Evolutionary conservation across 2,329 filamentous ascomycete species (phyloP).

Genomic region (Lasiodiplodia hormozganensis): DNA sequence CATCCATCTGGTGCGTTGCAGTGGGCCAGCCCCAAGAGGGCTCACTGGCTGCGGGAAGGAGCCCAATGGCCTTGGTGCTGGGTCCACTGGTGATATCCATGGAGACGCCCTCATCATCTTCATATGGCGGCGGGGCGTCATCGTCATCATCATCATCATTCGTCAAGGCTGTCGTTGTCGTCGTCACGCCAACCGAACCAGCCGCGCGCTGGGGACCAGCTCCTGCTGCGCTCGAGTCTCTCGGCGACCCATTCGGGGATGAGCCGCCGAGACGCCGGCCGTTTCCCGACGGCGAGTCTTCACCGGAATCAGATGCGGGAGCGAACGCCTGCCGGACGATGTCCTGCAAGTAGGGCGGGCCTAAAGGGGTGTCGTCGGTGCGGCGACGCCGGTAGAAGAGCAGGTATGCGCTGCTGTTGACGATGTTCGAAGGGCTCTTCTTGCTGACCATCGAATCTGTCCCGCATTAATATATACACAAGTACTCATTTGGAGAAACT

Average conservation of each 20-base stretch:
- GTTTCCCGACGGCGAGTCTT: slow-evolving; percentile 69
- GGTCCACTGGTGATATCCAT: background rate
- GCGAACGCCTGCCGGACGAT: slow-evolving; percentile 71
- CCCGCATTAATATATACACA: slow-evolving; percentile 49
- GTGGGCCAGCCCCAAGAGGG: background rate
- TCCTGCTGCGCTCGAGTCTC: slow-evolving; percentile 80
- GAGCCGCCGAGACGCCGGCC: slow-evolving; percentile 85
- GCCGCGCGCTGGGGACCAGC: slow-evolving; percentile 51
- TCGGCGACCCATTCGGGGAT: slow-evolving; percentile 91
- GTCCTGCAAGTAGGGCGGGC: slow-evolving; percentile 75
- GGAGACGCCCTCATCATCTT: slow-evolving; percentile 10
- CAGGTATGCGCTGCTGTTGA: slow-evolving; percentile 84
- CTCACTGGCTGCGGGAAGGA: background rate
- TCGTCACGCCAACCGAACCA: slow-evolving; percentile 27
- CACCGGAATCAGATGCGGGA: slow-evolving; percentile 53
- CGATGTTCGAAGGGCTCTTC: slow-evolving; percentile 66
- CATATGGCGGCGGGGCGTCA: slow-evolving; percentile 16
- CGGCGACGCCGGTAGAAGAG: slow-evolving; percentile 89
- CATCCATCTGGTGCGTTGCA: background rate
- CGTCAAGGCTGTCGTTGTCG: slow-evolving; percentile 13
- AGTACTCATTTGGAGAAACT: slow-evolving; percentile 43
- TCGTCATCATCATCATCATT: slow-evolving; percentile 13
- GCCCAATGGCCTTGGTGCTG: background rate
- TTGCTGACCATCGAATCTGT: slow-evolving; percentile 77
- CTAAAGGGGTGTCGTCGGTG: slow-evolving; percentile 73